Conservation (phyloP, 495 filamentous ascomycete species). For the Elasticomyces elasticus region DNA sequence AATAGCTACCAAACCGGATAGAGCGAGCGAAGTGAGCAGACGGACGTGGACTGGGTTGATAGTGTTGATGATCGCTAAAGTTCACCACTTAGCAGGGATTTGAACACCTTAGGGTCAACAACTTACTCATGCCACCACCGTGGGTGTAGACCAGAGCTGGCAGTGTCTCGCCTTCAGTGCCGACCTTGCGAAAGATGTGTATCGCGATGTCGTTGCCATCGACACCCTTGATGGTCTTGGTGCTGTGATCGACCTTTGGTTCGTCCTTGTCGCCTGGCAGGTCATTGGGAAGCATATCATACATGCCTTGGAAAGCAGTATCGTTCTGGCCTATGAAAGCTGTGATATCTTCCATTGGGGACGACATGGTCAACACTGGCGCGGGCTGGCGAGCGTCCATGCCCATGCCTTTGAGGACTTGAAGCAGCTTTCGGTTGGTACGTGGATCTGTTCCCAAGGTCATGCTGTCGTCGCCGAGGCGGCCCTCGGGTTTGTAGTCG, state of each 20-base stretch:
- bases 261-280: conserved; percentile 11
- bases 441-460: neutral
- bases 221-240: conserved; percentile 8
- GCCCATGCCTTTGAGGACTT: neutral
- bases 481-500: conserved; percentile 1
- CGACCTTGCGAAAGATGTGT: conserved; percentile 8
- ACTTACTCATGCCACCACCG: conserved; percentile 19
- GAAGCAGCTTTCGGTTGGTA: neutral
- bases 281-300: neutral
- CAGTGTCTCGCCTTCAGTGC: neutral
- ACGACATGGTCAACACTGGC: neutral
- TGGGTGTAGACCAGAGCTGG: conserved; percentile 14
- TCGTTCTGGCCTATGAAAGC: neutral
- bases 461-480: neutral
- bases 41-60: conserved; percentile 10
- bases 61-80: conserved; percentile 5
- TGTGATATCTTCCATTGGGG: neutral
- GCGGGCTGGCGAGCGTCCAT: neutral
- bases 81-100: neutral
- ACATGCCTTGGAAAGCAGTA: neutral
- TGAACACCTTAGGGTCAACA: neutral
- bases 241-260: conserved; percentile 4
- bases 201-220: conserved; percentile 18
- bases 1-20: conserved; percentile 12
- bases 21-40: conserved; percentile 11